phyloP scores from a whole-genome alignment of 2,329 filamentous ascomycete species.

The Pezicula radicicola region DNA sequence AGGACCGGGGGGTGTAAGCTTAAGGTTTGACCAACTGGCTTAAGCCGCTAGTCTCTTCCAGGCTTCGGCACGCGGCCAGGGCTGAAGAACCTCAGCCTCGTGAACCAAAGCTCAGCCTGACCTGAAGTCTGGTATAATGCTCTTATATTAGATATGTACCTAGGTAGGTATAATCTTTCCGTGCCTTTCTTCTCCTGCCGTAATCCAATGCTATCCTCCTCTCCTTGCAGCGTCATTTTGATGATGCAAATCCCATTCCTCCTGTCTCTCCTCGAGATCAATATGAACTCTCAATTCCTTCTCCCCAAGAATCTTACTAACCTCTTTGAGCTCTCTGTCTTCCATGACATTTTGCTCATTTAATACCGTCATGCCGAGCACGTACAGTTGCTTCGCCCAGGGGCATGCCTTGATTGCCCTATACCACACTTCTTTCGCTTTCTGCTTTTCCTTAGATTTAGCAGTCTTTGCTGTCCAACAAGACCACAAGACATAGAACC shows the following conservation, averaged over 20 bases:
- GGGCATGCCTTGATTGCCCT: slow-evolving; percentile 54
- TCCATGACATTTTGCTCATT: slow-evolving; percentile 28
- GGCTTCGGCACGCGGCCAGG: too few species aligned
- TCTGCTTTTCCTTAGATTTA: slow-evolving; percentile 6
- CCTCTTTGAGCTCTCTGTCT: background rate
- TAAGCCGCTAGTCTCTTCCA: too few species aligned
- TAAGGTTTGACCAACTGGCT: too few species aligned
- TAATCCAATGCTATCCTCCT: too few species aligned
- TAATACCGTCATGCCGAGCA: slow-evolving; percentile 41
- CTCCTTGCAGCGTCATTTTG: too few species aligned
- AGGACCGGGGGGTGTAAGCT: too few species aligned
- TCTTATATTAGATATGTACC: too few species aligned
- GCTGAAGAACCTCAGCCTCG: too few species aligned
- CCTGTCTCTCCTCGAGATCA: slow-evolving; percentile 42
- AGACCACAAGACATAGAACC: slow-evolving; percentile 48
- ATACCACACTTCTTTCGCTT: slow-evolving; percentile 51
- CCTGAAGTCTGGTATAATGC: too few species aligned
- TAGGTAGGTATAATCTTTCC: too few species aligned
- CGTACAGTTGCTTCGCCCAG: slow-evolving; percentile 59
- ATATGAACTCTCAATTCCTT: slow-evolving; percentile 59
- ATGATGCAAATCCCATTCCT: slow-evolving; percentile 8
- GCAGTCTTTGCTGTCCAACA: slow-evolving; percentile 33
- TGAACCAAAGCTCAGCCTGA: too few species aligned
- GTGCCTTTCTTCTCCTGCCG: too few species aligned
- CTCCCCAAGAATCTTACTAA: slow-evolving; percentile 49